A percentile compares a stretch with the other conserved stretches of the same genome.
These are phyloP conservation scores for Lactifluus piperatus DNA, from an alignment of 768 basidiomycete species.

Conservation along the genomic window DNA sequence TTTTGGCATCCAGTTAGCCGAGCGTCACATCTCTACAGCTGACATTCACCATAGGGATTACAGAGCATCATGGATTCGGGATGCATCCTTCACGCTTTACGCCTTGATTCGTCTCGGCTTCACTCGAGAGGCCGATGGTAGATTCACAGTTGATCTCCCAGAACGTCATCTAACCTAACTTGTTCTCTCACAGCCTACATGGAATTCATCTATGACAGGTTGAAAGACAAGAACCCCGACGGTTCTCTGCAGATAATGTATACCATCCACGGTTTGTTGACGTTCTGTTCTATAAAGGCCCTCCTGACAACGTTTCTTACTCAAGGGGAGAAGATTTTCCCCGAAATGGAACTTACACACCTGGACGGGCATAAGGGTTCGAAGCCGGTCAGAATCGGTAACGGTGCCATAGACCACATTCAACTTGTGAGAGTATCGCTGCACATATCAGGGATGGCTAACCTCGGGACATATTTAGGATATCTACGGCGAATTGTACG, in stretches of 20 bases:
- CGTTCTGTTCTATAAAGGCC: background rate
- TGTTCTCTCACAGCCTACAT: conserved; percentile 53
- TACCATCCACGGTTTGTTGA: conserved; percentile 70
- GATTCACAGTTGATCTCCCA: conserved; percentile 16
- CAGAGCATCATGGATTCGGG: conserved; percentile 88
- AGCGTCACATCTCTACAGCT: background rate
- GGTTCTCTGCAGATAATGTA: conserved; percentile 96
- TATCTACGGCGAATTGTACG: conserved; percentile 91
- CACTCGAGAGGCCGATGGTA: conserved; percentile 84
- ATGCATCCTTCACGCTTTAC: conserved; percentile 92
- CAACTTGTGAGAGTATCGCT: conserved; percentile 51
- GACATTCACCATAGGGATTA: conserved; percentile 1
- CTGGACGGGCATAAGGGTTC: conserved; percentile 85
- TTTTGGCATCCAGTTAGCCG: background rate
- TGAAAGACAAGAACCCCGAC: conserved; percentile 79
- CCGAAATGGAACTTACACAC: conserved; percentile 76
- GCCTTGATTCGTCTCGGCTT: conserved; percentile 91
- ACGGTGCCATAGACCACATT: conserved; percentile 90
- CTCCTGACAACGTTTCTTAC: background rate
- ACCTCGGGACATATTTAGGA: conserved; percentile 43
- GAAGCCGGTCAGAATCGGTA: conserved; percentile 83
- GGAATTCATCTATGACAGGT: conserved; percentile 82
- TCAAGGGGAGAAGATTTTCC: conserved; percentile 57
- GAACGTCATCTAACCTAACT: conserved; percentile 7
- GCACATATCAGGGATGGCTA: conserved; percentile 1